Percentiles rank a stretch among this genome's conserved stretches.
phyloP scores from a whole-genome alignment of 2,329 filamentous ascomycete species.

The Stenocarpella maydis region DNA sequence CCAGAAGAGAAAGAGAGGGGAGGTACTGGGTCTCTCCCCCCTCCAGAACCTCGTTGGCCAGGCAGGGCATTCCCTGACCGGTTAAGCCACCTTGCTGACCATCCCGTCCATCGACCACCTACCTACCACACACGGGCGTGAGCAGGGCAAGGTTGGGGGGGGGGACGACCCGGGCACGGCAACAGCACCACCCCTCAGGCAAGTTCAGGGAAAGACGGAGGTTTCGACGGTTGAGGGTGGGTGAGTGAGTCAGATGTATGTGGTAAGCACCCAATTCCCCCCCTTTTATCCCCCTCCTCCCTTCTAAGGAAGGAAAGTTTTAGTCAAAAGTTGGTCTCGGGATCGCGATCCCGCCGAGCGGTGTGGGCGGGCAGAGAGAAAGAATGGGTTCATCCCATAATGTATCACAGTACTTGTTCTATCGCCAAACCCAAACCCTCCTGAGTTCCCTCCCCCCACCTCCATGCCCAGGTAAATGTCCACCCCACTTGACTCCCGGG shows the following conservation, averaged over 20 bases:
- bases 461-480: no score
- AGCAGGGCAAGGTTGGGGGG: no score
- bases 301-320: no score
- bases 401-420: no score
- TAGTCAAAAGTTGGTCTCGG: not conserved
- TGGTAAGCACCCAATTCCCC: constrained; percentile 10
- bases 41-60: constrained; percentile 5
- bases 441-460: no score
- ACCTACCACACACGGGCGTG: not conserved
- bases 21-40: not conserved
- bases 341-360: not conserved
- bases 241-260: not conserved
- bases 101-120: not conserved
- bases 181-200: no score
- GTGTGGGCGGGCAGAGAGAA: not conserved
- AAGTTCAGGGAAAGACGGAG: no score
- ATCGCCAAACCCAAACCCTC: not conserved
- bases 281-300: no score
- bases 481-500: no score
- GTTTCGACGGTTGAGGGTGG: no score
- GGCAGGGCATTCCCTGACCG: constrained; percentile 2
- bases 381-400: constrained; percentile 9
- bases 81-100: constrained; percentile 12
- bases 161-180: no score
- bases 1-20: not conserved